A percentile compares a stretch with the other conserved stretches of the same genome.
Evolutionary conservation across 2,329 filamentous ascomycete species (phyloP).

Genomic region (Gremmenia infestans): DNA sequence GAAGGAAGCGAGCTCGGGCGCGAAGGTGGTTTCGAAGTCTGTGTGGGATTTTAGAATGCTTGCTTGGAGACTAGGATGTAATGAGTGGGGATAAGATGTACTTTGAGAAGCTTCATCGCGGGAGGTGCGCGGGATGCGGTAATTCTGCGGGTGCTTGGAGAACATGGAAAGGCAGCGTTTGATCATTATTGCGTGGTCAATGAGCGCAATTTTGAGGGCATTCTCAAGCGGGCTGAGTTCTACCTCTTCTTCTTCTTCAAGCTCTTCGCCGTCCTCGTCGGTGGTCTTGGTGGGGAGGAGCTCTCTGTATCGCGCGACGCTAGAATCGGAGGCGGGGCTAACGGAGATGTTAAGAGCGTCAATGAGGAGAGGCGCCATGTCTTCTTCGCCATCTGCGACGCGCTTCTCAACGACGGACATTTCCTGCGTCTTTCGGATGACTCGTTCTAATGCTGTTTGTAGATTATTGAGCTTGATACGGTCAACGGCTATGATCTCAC

Average conservation of each 20-base stretch:
- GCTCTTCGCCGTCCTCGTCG: constrained; percentile 23
- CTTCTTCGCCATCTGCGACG: constrained; percentile 66
- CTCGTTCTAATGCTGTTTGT: constrained; percentile 86
- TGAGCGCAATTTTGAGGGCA: constrained; percentile 76
- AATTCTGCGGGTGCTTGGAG: constrained; percentile 50
- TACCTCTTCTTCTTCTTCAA: constrained; percentile 41
- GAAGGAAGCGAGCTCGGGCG: constrained; percentile 60
- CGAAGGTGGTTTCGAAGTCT: constrained; percentile 61
- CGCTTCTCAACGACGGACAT: constrained; percentile 71
- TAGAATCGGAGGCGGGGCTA: constrained; percentile 67
- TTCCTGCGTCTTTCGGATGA: constrained; percentile 85
- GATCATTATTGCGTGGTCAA: constrained; percentile 85
- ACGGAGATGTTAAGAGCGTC: constrained; percentile 75
- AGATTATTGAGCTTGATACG: constrained; percentile 62
- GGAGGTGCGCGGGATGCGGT: constrained; percentile 46
- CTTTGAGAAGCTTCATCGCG: constrained; percentile 59
- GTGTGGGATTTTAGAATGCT: constrained; percentile 15
- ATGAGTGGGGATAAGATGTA: constrained; percentile 33
- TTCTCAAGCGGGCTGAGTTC: constrained; percentile 61
- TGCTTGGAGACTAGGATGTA: constrained; percentile 3
- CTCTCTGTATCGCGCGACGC: constrained; percentile 71
- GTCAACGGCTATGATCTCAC: constrained; percentile 70
- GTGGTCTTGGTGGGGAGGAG: constrained; percentile 53
- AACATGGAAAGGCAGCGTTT: constrained; percentile 74
- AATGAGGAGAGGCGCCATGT: constrained; percentile 61